These are phyloP conservation scores for Macrophomina phaseolina DNA, from an alignment of 2,329 filamentous ascomycete species.

Conservation along the genomic window DNA sequence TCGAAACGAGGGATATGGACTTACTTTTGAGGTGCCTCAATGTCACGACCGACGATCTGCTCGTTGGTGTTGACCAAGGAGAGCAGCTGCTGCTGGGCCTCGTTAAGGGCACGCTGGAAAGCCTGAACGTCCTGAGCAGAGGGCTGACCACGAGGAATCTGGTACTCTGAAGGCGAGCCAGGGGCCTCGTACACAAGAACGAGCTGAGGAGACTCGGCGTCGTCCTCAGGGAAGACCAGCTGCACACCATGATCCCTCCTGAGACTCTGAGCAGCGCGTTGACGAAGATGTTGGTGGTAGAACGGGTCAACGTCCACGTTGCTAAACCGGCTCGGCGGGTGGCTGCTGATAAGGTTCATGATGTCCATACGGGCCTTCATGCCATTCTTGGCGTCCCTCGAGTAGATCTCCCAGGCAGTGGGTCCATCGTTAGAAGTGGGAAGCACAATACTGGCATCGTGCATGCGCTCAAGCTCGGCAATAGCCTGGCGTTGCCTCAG, in stretches of 20 bases:
- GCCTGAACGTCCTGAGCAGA: conserved; percentile 59
- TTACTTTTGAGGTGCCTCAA: conserved; percentile 60
- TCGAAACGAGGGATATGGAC: conserved; percentile 33
- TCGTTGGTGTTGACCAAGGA: conserved; percentile 60
- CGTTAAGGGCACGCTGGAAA: conserved; percentile 63
- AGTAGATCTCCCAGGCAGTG: conserved; percentile 86
- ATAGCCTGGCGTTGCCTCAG: conserved; percentile 82
- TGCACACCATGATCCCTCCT: conserved; percentile 74
- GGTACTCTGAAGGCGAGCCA: conserved; percentile 57
- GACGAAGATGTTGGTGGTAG: conserved; percentile 75
- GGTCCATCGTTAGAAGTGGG: conserved; percentile 72
- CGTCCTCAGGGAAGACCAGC: conserved; percentile 70
- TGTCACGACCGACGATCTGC: conserved; percentile 59
- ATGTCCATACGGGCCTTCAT: conserved; percentile 78
- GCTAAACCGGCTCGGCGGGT: conserved; percentile 74
- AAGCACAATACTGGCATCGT: conserved; percentile 87
- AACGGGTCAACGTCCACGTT: conserved; percentile 75
- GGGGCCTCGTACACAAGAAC: conserved; percentile 77
- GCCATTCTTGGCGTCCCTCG: conserved; percentile 77
- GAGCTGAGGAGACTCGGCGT: conserved; percentile 65
- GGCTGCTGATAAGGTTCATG: conserved; percentile 72
- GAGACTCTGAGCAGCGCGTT: conserved; percentile 67
- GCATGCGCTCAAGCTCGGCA: conserved; percentile 77
- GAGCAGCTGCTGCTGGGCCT: conserved; percentile 64
- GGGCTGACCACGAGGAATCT: conserved; percentile 62